Base-by-base conservation (phyloP, 1,139 yeast species). In the Yamadazyma blattariae region DNA sequence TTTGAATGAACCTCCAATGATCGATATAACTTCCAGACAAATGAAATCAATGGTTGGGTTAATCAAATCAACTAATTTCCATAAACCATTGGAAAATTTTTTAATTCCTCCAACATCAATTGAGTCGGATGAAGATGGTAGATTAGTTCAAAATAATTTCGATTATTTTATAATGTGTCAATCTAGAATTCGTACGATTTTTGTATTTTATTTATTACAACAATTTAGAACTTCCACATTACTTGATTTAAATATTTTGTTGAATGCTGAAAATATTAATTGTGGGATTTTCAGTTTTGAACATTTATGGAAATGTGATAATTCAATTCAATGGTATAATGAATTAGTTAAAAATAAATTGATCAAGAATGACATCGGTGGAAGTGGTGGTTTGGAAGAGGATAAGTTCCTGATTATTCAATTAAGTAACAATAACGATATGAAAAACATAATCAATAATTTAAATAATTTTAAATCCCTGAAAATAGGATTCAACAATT, bases 101-200 rank as follows among this genome's bases (percentile, higher is more conserved):
- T 56, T 76, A 25, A 63, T 75, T 4, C 88, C 89, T 9, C 89
- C 90, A 2, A 64, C 67, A 4, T 42, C 48, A 6, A 33, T 34
- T 29, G 25, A 36, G 27, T 15, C 15, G 27, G 51, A 52, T 27
- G 34, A 58, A 38, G 52, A 52, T 27, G 33, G 39, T 5, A 37
- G 30, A 12, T 37, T 48, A 19, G 57, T 65, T 22, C 61, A 58
- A 46, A 49, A 58, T 30, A 78, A 80, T 49, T 85, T 80, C 66
- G 80, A 82, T 37, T 86, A 86, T 56, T 90, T 89, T 51, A 70
- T 88, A 25, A 65, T 75, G 52, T 85, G 89, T 0, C 97, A 90
- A 60, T 79, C 92, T 27, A 72, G 96, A 48, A 86, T 89, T 36
- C 73, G 97, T 51, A 87, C 96, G 0, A 75, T 90, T 50, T 94